Evolutionary conservation across 225 moss, liverwort and hornwort species (phyloP).

Genomic region (Antitrichia curtipendula): DNA sequence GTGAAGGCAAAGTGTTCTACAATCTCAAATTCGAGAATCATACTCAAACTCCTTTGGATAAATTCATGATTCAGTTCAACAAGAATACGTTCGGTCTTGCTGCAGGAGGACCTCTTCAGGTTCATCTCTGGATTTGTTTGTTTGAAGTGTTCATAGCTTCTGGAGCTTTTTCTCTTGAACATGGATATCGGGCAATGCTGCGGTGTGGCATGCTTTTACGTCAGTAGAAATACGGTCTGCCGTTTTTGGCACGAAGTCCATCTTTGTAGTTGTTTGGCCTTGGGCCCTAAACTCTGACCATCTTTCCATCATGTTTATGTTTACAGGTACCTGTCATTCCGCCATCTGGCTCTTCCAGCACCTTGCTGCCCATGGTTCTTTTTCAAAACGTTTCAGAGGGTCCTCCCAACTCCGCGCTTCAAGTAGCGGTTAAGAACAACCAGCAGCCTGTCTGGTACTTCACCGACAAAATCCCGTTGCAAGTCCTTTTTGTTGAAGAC

Average conservation of each 20-base stretch:
- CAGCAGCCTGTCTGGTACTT: conserved; percentile 97
- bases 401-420: conserved; percentile 68
- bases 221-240: neutral
- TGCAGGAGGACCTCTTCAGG: conserved; percentile 92
- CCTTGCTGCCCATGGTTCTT: conserved; percentile 74
- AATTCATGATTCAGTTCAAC: conserved; percentile 96
- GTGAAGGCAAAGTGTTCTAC: conserved; percentile 84
- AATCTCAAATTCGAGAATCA: conserved; percentile 83
- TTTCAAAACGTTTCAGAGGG: conserved; percentile 88
- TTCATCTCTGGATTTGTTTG: neutral
- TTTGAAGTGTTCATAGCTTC: neutral
- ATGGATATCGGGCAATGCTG: neutral
- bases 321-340: conserved; percentile 64
- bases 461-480: conserved; percentile 76
- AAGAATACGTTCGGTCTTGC: conserved; percentile 93
- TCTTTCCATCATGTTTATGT: neutral
- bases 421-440: conserved; percentile 97
- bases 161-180: neutral
- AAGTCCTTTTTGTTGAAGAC: conserved; percentile 88
- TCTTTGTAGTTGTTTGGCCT: neutral
- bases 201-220: neutral
- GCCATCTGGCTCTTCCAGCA: conserved; percentile 57
- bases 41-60: conserved; percentile 62
- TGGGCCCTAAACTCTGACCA: neutral
- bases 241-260: neutral